Percentiles rank a stretch among this genome's conserved stretches.
phyloP scores from a whole-genome alignment of 257 asterid species.

The Osmanthus fragrans region DNA sequence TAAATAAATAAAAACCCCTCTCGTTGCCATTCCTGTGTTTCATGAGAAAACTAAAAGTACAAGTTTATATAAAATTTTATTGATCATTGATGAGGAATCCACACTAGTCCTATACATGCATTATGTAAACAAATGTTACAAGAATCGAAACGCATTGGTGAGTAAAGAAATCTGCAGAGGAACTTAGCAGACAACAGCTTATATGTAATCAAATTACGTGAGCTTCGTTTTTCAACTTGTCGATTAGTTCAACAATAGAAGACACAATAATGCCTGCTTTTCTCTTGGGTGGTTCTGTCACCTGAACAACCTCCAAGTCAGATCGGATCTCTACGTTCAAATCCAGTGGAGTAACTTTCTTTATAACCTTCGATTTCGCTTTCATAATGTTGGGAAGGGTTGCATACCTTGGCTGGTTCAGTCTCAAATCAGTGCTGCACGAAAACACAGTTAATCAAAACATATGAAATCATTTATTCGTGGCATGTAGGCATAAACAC shows the following conservation, averaged over 20 bases:
- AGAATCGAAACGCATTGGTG: neutral
- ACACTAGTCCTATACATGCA: neutral
- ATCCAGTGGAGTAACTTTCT: constrained; percentile 71
- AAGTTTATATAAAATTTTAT: no score
- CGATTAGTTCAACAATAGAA: constrained; percentile 83
- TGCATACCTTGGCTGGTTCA: constrained; percentile 95
- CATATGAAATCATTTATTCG: no score
- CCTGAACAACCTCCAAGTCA: constrained; percentile 73
- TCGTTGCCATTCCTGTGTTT: no score
- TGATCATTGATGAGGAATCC: no score
- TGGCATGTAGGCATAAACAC: no score
- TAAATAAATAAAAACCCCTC: no score
- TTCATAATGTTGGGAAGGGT: constrained; percentile 97
- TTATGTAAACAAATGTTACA: neutral
- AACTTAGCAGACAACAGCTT: neutral
- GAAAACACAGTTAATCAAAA: neutral
- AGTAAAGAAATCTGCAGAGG: neutral
- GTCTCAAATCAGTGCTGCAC: constrained; percentile 86
- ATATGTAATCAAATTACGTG: constrained; percentile 45
- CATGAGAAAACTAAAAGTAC: no score
- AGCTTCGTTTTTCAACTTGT: constrained; percentile 88
- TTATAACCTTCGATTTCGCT: constrained; percentile 82
- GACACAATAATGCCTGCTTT: constrained; percentile 82
- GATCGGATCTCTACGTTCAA: constrained; percentile 71
- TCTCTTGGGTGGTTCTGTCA: constrained; percentile 87